These are phyloP conservation scores for Dalbergia oliveri DNA, from an alignment of 306 rosid genomes.

Conservation along the genomic window DNA sequence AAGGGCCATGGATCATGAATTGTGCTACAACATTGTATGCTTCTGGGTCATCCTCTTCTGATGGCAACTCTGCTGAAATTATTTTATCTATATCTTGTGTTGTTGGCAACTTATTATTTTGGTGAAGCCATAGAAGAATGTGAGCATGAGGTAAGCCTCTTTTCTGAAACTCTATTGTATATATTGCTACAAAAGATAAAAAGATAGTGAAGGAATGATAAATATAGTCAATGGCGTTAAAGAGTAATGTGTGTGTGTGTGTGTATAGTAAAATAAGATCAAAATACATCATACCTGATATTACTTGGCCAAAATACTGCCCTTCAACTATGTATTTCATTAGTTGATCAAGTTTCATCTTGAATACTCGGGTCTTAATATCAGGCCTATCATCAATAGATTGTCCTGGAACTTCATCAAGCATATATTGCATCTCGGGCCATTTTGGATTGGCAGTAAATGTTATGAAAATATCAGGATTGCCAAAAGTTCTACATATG, in stretches of 20 bases:
- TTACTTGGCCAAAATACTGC: neutral
- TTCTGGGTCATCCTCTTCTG: neutral
- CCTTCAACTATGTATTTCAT: neutral
- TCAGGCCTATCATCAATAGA: neutral
- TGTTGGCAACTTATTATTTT: neutral
- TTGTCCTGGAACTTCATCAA: neutral
- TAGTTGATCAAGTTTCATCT: conserved; percentile 17
- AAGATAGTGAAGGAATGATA: too few relatives aligned
- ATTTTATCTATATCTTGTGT: neutral
- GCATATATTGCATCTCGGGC: neutral
- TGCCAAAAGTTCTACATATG: neutral
- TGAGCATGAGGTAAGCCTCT: neutral
- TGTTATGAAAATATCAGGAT: conserved; percentile 20
- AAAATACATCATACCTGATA: neutral
- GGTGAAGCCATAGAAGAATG: neutral
- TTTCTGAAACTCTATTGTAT: conserved; percentile 24
- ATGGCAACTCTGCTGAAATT: conserved; percentile 8
- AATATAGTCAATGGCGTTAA: too few relatives aligned
- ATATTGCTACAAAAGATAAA: neutral
- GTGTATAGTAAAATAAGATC: too few relatives aligned
- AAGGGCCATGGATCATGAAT: neutral
- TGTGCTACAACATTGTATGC: neutral
- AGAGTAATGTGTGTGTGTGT: too few relatives aligned
- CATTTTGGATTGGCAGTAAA: conserved; percentile 1
- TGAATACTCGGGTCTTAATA: neutral